Evolutionary conservation across 495 filamentous ascomycete species (phyloP), one percentile per base, ranked within the genome.

Genomic region (Diplogelasinospora grovesii): DNA sequence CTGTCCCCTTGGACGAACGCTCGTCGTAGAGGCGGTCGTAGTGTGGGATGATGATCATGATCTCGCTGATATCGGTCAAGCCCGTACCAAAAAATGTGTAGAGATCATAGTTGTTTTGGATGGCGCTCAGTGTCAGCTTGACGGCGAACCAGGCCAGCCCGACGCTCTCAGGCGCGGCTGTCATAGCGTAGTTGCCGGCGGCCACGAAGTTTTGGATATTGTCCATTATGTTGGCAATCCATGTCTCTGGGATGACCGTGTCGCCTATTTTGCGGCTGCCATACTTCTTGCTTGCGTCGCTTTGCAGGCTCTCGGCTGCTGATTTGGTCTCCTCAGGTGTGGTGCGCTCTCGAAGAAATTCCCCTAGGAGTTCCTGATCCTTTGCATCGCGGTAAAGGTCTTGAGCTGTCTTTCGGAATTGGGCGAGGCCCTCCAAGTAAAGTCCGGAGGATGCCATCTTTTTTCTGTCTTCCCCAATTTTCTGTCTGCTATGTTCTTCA

Each of bases 71-170:
- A 26, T 57, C 54, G 32, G 33, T 48, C 22, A 57, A 32, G 31
- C 50, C 50, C 4, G 54, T 25, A 25, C 54, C 54, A 33, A 57
- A 57, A 35, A 53, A 53, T n/a, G 36, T 51, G 45, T 57, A 57
- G 6, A 57, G 47, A 22, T 57, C 54, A 15, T 57, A 57, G 48
- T 57, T 57, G 47, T 27, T 40, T 30, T 57, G 50, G 41, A 57
- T 57, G 37, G 54, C 54, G 2, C 37, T 42, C 6, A 57, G 45
- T 35, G 50, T 57, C 14, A 54, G 39, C 39, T 41, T 48, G 31
- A 57, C 35, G 27, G 54, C 54, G 21, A 42, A 57, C 54, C 54
- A 57, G 13, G 54, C 54, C 41, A 57, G 35, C 18, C 47, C 54
- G 6, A 57, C 54, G 39, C 42, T 52, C 26, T 57, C 54, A 13